Base-by-base conservation (phyloP, 2,329 filamentous ascomycete species). In the Ophiostoma perfectum region DNA sequence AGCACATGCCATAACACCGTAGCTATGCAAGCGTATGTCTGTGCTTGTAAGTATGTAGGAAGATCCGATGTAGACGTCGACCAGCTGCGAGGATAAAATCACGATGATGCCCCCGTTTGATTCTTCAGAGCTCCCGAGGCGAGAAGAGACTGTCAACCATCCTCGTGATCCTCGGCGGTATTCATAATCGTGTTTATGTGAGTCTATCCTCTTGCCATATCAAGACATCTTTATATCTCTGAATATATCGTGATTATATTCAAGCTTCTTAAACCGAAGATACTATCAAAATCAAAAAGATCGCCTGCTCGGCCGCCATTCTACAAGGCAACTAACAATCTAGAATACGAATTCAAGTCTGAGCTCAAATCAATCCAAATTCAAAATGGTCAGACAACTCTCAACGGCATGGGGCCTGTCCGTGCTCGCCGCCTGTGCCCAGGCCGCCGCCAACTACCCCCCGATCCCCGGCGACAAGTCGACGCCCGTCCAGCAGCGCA, bases 401-500 rank as follows among this genome's bases (percentile, higher is more conserved):
- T n/a, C 60, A 6, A 44, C 55, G 8, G 44, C 69, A 8, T 68
- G 60, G 41, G 67, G 67, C 66, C 68, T 62, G n/a, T 65, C 72
- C 52, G 67, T 70, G 44, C 45, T 72, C 27, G 41, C 71, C 63
- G 72, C 69, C 3, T 60, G 66, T 2, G 49, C 27, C 36, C 67
- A 38, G 5, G 49, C 60, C 14, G 72, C 69, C 4, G 73, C 71
- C 39, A 79, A 76, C 67, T 82, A 80, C 71, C 83, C 83, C 7
- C 65, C 78, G 6, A 80, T 80, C 47, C 83, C 83, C 0, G 58
- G 72, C 0, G 84, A 86, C 71, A 70, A 80, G 75, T 82, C 83
- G 2, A 86, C 83, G 1, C 83, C 84, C 3, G 78, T 81, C 18
- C 84, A 86, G 74, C 83, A 85, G 73, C 81, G 84, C 4, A 76